Base-by-base conservation (phyloP, 257 asterid genomes). In the Lycium ferocissimum region DNA sequence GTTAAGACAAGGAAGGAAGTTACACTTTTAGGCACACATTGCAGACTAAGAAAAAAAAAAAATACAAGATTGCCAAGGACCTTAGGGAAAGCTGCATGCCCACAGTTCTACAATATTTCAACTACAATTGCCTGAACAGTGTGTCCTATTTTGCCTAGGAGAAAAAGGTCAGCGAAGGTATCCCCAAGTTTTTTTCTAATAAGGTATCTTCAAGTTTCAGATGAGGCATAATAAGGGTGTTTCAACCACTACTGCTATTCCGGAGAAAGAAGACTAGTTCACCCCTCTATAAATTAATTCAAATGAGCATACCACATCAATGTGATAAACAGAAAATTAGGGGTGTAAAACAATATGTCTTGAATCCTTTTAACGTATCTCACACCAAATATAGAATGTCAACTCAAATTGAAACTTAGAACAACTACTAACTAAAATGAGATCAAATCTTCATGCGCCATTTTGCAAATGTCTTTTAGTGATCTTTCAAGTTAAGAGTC, bases 401-500 rank as follows among this genome's bases (percentile, higher is more conserved):
- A 53, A 33, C 82, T 78, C 3, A 54, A 78, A 15, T 53, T 78
- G 33, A 35, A 78, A 78, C 33, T 33, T 33, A 9, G 66, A 33
- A 2, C 51, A 53, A 14, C 40, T 78, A 53, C 65, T 14, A 53
- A 35, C 33, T 53, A 33, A 15, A 76, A 2, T 17, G 65, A 53
- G 33, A 54, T 53, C 51, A 78, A 53, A 53, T 53, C 66, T 15
- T 7, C 17, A 51, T 14, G 65, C 2, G 5, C 33, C 66, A 53
- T 53, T 53, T 54, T 53, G 33, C 63, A 4, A 78, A 78, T 78
- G 14, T 12, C 80, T 40, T 76, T 33, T 53, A 53, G 53, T 26
- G 26, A 78, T 53, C 65, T 78, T 76, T 26, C 82, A 76, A 51
- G 82, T 26, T 22, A 76, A 71, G 63, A 51, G 45, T 76, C 81